Conservation (phyloP, 2,329 filamentous ascomycete species). For the Pestalotiopsis sp. region DNA sequence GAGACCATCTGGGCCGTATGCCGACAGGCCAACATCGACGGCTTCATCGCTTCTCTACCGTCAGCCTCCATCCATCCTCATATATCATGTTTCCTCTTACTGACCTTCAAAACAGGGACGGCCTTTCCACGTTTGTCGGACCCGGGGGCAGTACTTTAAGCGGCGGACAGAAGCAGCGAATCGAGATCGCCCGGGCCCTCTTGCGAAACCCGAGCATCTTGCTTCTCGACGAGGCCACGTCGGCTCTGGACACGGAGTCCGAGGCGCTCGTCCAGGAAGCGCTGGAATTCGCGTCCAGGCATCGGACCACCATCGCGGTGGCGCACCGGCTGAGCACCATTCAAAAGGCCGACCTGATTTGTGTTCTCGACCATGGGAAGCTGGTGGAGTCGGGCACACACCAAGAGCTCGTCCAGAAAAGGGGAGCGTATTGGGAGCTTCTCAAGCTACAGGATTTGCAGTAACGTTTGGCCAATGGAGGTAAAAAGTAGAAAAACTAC, state of each 20-base stretch:
- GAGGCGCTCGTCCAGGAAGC: not conserved
- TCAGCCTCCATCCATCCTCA: not conserved
- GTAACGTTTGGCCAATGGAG: not conserved
- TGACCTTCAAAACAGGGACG: not conserved
- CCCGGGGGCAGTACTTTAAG: not conserved
- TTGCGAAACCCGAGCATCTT: conserved; percentile 1
- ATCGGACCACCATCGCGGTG: conserved; percentile 68
- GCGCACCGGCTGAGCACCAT: conserved; percentile 74
- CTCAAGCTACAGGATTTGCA: not conserved
- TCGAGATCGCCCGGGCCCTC: conserved; percentile 5
- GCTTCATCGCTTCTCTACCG: conserved; percentile 55
- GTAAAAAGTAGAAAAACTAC: too few relatives aligned
- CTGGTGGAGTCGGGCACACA: conserved; percentile 23
- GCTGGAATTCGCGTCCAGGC: conserved; percentile 46
- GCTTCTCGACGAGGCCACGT: conserved; percentile 9
- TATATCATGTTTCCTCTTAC: not conserved
- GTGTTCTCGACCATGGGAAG: conserved; percentile 31
- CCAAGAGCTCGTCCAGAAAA: not conserved
- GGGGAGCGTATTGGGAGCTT: not conserved
- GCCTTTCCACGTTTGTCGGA: conserved; percentile 3
- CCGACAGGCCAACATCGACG: conserved; percentile 63
- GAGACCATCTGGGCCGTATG: conserved; percentile 52
- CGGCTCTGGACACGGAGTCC: conserved; percentile 2
- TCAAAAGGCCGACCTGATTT: conserved; percentile 73
- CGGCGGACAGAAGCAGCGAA: conserved; percentile 9